Evolutionary conservation across 495 filamentous ascomycete genomes (phyloP).

Genomic region (Beverwykella pulmonaria): DNA sequence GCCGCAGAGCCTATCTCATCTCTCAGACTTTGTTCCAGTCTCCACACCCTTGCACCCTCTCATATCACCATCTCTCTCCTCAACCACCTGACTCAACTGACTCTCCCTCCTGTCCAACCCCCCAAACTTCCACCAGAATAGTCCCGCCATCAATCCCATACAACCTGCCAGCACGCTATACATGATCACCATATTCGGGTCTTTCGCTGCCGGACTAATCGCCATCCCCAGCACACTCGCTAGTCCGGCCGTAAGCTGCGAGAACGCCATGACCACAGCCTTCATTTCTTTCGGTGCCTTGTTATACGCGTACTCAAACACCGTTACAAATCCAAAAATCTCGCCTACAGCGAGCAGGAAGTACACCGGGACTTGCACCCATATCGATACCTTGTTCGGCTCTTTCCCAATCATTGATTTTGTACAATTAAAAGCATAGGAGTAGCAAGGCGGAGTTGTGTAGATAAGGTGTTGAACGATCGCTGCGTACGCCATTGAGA

Average conservation of each 20-base stretch:
- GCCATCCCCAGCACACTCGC: constrained; percentile 6
- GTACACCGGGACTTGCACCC: constrained; percentile 19
- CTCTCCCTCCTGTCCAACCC: background rate
- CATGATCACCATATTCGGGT: constrained; percentile 20
- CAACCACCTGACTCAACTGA: background rate
- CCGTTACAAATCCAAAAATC: constrained; percentile 23
- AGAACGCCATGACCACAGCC: constrained; percentile 14
- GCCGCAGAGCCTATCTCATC: too few relatives aligned
- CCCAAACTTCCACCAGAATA: constrained; percentile 2
- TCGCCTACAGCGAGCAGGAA: constrained; percentile 19
- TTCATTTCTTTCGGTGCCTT: constrained; percentile 26
- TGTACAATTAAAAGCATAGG: constrained; percentile 45
- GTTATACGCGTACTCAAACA: constrained; percentile 28
- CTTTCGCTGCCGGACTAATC: constrained; percentile 11
- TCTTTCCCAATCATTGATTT: background rate
- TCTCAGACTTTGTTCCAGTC: too few relatives aligned
- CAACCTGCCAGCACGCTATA: constrained; percentile 5
- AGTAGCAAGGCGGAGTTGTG: constrained; percentile 53
- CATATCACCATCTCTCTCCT: background rate
- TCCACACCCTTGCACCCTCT: too few relatives aligned
- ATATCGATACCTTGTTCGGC: constrained; percentile 8
- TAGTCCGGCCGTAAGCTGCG: background rate
- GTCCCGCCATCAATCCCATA: background rate
- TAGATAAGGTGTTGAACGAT: constrained; percentile 55
- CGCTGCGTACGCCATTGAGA: constrained; percentile 55